Evolutionary conservation across 2,329 filamentous ascomycete species (phyloP), one percentile per base, ranked within the genome.

Genomic region (Sarocladiaceae sp.): DNA sequence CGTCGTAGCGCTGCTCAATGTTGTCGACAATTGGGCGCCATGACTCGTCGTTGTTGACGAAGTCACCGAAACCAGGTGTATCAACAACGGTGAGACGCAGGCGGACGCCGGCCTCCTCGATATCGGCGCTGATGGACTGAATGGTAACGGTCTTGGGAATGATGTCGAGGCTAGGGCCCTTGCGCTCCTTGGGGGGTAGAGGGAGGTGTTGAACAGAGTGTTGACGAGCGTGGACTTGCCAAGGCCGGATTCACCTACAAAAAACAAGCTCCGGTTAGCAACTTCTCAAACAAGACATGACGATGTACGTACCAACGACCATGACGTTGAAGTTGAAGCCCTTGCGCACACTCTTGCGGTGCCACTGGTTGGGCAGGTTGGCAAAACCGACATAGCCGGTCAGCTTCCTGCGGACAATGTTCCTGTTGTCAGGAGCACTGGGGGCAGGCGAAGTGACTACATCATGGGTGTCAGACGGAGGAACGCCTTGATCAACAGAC

Each of bases 301-400:
- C 7, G 28, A 2, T 12, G 22, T 25, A 86, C 92, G 68, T 80
- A 97, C 94, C 94, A 75, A 99, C 94, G 74, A 99, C 94, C 94
- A 99, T 99, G 62, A 99, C 94, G 71, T 99, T 99, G 82, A 99
- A 99, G 83, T 97, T 99, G 84, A 99, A 99, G 57, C 94, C 94
- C 77, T 99, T 99, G 70, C 94, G 90, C 66, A 99, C 94, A 84
- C 92, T 97, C 87, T 99, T 99, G 74, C 94, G 93, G 80, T 99
- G 94, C 94, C 94, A 99, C 77, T 99, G 94, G 78, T 99, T 99
- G 59, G 94, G 94, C 69, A 99, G 76, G 72, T 99, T 99, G 72
- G 94, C 94, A 68, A 99, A 99, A 60, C 94, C 94, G 66, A 99
- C 94, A 66, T 97, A 99, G 67, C 94, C 94, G 49, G 94, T 97